These are phyloP conservation scores for Stephania yunnanensis DNA, from an alignment of 164 flowering plant genomes.

Conservation along the genomic window DNA sequence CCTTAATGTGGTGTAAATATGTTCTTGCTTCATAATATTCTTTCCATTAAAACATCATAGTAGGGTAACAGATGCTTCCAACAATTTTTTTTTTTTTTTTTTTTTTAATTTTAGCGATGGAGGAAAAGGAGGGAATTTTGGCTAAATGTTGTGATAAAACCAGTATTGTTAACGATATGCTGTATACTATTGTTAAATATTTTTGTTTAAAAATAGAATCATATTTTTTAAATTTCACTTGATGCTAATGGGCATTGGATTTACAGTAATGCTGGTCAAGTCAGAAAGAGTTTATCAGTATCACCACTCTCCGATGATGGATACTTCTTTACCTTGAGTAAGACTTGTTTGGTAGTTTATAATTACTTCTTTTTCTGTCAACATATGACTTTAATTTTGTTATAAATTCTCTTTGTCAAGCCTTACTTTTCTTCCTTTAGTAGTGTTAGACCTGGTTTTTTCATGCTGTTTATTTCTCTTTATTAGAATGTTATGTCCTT, in stretches of 20 bases:
- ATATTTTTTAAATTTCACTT: not conserved
- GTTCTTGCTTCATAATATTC: not conserved
- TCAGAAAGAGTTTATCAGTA: conserved; percentile 64
- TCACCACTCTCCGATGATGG: conserved; percentile 62
- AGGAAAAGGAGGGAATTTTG: too few relatives aligned
- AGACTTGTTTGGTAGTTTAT: conserved; percentile 17
- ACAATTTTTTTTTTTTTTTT: too few relatives aligned
- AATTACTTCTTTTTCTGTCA: not conserved
- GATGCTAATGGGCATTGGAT: conserved; percentile 3
- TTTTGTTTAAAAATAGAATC: too few relatives aligned
- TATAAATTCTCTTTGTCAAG: not conserved
- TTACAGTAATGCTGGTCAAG: conserved; percentile 84
- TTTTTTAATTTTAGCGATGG: too few relatives aligned
- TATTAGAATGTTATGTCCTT: not conserved
- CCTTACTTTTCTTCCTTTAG: not conserved
- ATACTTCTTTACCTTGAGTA: conserved; percentile 64
- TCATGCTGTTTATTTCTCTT: not conserved
- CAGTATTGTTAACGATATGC: too few relatives aligned
- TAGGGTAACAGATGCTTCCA: not conserved
- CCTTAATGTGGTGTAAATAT: not conserved
- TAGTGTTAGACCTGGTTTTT: not conserved
- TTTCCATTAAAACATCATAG: not conserved
- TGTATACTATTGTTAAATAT: too few relatives aligned
- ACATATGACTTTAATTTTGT: not conserved
- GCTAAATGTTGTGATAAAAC: too few relatives aligned